Evolutionary conservation across 2,329 filamentous ascomycete species (phyloP), one percentile per base, ranked within the genome.

Genomic region (Pestalotiopsis sp.): DNA sequence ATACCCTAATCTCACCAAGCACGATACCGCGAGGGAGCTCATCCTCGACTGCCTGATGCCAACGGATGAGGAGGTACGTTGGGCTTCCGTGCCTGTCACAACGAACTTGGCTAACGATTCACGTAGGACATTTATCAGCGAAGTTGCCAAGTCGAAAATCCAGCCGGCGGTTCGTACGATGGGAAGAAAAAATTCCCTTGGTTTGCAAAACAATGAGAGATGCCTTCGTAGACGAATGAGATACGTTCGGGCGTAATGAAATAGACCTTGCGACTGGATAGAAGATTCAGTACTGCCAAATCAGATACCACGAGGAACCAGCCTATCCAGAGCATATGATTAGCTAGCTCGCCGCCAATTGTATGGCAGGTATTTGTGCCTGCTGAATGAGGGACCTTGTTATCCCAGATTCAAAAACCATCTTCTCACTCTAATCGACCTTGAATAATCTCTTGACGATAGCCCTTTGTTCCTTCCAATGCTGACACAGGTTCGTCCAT

Each of bases 51-150:
- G 93, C 73, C 90, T 91, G 75, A 92, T 98, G 82, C 86, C 90
- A 59, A 92, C 90, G 67, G 94, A 97, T 81, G 94, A 97, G 74
- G 95, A 98, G 84, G 95, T 97, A 81, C 83, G 91, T 83, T 58
- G 27, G n/a, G 25, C 31, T 11, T 40, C 7, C 23, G 38, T 49
- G 7, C 11, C 60, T n/a, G 9, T 63, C 61, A 20, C 27, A 6
- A 14, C 52, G 52, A 65, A 40, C 40, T 45, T 38, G 52, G 17
- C 58, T 59, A n/a, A 61, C 66, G 60, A 20, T 41, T 62, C 6
- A 4, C 41, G 20, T 64, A 91, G 88, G 89, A 91, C 68, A 87
- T 91, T 56, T 91, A 91, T 74, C 87, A 90, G 75, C 84, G 89
- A 67, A 91, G 89, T 76, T 71, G 89, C 13, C 82, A 87, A 68